Percentiles rank a stretch among this genome's conserved stretches.
Evolutionary conservation across 805 yeast genomes (phyloP).

Genomic region (Lipomyces orientalis): DNA sequence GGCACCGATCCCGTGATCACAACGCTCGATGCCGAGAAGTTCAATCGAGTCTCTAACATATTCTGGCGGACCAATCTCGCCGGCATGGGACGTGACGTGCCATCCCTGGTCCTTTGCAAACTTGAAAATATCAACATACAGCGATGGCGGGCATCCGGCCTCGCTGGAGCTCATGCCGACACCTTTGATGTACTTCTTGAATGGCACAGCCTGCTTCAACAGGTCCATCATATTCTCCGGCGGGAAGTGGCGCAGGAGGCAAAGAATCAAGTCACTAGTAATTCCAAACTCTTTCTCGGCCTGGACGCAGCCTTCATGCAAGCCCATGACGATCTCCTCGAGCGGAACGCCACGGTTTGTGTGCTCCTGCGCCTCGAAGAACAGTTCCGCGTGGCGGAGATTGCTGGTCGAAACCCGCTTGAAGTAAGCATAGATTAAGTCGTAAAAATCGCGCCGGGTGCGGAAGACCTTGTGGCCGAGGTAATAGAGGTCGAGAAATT

Average conservation of each 20-base stretch:
- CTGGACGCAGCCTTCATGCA: constrained; percentile 67
- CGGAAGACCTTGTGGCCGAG: constrained; percentile 80
- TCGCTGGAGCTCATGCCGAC: constrained; percentile 85
- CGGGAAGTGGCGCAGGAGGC: constrained; percentile 78
- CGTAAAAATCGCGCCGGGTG: constrained; percentile 72
- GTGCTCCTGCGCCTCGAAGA: constrained; percentile 39
- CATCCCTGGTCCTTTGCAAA: constrained; percentile 58
- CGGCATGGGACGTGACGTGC: constrained; percentile 83
- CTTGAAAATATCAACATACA: constrained; percentile 68
- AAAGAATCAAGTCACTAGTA: constrained; percentile 77
- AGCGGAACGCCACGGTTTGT: constrained; percentile 36
- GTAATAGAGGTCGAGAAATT: constrained; percentile 78
- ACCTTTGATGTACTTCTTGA: constrained; percentile 63
- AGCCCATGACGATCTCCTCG: constrained; percentile 42
- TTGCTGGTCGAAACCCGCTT: constrained; percentile 39
- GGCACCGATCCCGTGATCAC: constrained; percentile 82
- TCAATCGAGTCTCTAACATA: constrained; percentile 66
- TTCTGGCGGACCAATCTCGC: constrained; percentile 85
- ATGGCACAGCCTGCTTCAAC: constrained; percentile 54
- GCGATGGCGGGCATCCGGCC: constrained; percentile 74
- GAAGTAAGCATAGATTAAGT: constrained; percentile 78
- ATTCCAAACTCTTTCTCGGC: constrained; percentile 67
- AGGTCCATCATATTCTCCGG: constrained; percentile 62
- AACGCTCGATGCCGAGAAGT: constrained; percentile 64
- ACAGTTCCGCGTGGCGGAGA: constrained; percentile 35